These are phyloP conservation scores for Suillus spraguei DNA, from an alignment of 768 basidiomycete species.

Conservation along the genomic window DNA sequence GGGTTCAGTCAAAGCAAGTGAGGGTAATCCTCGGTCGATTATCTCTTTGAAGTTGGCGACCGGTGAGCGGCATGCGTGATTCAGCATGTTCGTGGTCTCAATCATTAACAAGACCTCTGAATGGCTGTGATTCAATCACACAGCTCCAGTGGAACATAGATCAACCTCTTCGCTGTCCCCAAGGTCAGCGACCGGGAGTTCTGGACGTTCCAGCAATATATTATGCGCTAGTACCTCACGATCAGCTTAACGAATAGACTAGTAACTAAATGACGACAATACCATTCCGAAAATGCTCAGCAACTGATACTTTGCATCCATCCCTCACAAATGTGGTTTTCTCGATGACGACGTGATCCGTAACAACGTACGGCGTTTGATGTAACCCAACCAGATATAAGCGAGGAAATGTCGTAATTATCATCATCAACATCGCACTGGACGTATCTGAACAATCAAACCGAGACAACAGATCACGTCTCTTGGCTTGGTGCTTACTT, in stretches of 20 bases:
- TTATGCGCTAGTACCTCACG: neutral
- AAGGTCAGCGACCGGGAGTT: neutral
- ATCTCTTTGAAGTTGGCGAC: neutral
- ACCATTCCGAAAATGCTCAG: neutral
- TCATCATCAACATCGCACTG: slow-evolving; percentile 36
- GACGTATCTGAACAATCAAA: slow-evolving; percentile 33
- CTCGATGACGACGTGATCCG: slow-evolving; percentile 16
- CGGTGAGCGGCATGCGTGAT: neutral
- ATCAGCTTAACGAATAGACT: neutral
- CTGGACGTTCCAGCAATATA: neutral
- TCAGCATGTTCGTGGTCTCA: slow-evolving; percentile 58
- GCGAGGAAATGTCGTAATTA: slow-evolving; percentile 39
- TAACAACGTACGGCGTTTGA: slow-evolving; percentile 1
- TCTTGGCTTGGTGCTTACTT: slow-evolving; percentile 25
- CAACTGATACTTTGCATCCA: neutral
- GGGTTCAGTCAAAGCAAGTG: neutral
- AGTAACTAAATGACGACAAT: neutral
- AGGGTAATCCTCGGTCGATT: slow-evolving; percentile 39
- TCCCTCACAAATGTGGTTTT: slow-evolving; percentile 47
- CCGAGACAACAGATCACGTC: neutral
- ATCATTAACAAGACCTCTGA: slow-evolving; percentile 61
- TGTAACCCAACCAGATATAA: slow-evolving; percentile 53
- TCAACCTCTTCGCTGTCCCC: neutral
- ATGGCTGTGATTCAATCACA: slow-evolving; percentile 45
- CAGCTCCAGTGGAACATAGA: neutral